Percentiles rank a stretch among this genome's conserved stretches.
Evolutionary conservation across 2,329 filamentous ascomycete species (phyloP).

Genomic region (Ophiosphaerella narmari): DNA sequence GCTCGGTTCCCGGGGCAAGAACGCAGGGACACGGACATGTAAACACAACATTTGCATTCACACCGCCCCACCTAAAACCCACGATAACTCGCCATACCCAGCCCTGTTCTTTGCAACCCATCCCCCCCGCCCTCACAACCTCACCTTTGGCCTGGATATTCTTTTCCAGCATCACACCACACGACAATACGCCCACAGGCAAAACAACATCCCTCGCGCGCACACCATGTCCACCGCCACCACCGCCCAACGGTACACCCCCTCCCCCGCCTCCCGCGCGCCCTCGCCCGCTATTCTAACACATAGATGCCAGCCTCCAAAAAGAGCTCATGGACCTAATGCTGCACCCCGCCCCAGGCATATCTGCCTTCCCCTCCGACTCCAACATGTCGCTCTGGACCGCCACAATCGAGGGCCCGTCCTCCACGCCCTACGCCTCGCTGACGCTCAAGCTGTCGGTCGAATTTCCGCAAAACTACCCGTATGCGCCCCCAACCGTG

Average conservation of each 20-base stretch:
- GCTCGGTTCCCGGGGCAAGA: no score
- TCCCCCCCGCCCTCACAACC: no score
- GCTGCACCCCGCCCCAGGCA: conserved; percentile 89
- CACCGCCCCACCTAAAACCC: no score
- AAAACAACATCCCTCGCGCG: no score
- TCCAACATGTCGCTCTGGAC: conserved; percentile 86
- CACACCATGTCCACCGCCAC: conserved; percentile 37
- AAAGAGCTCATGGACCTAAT: conserved; percentile 98
- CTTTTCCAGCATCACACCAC: no score
- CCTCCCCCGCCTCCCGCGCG: background rate
- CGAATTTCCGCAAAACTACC: conserved; percentile 88
- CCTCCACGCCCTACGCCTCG: conserved; percentile 86
- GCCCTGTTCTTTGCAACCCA: no score
- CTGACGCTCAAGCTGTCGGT: conserved; percentile 92
- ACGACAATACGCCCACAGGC: no score
- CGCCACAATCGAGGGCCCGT: conserved; percentile 89
- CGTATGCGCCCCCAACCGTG: conserved; percentile 86
- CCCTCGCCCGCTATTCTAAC: conserved; percentile 8
- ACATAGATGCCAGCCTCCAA: conserved; percentile 69
- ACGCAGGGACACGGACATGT: no score
- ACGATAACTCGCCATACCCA: no score
- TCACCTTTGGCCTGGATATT: no score
- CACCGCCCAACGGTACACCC: conserved; percentile 53
- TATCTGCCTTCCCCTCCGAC: conserved; percentile 93
- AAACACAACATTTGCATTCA: no score